A percentile compares a stretch with the other conserved stretches of the same genome.
These are phyloP conservation scores for Eimeria acervulina DNA, from an alignment of 169 alveolate species.

Conservation along the genomic window DNA sequence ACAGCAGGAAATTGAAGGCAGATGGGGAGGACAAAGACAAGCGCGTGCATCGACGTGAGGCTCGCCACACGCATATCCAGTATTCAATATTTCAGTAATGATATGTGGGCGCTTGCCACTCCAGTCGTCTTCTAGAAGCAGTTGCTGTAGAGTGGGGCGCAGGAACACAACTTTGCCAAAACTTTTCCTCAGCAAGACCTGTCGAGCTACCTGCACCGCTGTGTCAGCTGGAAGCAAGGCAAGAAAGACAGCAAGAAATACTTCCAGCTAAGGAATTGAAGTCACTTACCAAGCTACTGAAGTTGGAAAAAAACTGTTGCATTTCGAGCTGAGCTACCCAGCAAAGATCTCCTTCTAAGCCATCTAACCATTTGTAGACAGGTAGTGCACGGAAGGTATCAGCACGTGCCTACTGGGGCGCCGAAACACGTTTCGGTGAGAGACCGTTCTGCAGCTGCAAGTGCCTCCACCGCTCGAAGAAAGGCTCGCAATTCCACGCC, in stretches of 20 bases:
- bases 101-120: slow-evolving; percentile 42
- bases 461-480: slow-evolving; percentile 74
- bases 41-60: neutral
- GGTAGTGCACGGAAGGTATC: neutral
- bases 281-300: neutral
- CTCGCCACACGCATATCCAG: neutral
- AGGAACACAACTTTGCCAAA: slow-evolving; percentile 46
- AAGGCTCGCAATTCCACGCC: slow-evolving; percentile 58
- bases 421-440: slow-evolving; percentile 71
- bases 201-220: slow-evolving; percentile 73
- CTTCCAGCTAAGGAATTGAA: neutral
- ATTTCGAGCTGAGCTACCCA: neutral
- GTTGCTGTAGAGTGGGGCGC: slow-evolving; percentile 43
- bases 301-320: neutral
- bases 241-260: neutral
- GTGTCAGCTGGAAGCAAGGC: slow-evolving; percentile 64
- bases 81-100: neutral
- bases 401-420: slow-evolving; percentile 66
- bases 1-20: slow-evolving; percentile 12
- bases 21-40: slow-evolving; percentile 9
- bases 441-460: slow-evolving; percentile 59
- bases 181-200: slow-evolving; percentile 50
- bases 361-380: neutral
- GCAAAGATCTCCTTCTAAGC: neutral
- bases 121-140: slow-evolving; percentile 71